Base-by-base conservation (phyloP, 1,139 yeast species). In the Tardiomyces depauwii region DNA sequence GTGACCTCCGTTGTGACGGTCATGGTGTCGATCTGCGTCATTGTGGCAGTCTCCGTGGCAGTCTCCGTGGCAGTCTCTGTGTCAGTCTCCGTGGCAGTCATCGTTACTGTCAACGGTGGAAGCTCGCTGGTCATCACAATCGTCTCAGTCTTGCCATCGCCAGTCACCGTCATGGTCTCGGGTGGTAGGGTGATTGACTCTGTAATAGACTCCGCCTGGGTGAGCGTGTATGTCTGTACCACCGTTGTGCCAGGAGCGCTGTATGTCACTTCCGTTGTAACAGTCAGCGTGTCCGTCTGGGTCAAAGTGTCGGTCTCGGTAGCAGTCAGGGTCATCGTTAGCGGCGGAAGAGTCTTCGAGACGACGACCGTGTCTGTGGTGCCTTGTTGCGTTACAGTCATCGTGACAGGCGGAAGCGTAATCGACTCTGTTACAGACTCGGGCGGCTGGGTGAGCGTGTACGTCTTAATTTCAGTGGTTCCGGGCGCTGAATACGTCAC, bases 41-140 rank as follows among this genome's bases (percentile, higher is more conserved):
- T 45, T 18, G 48, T 48, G 14, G 21, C 18, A 13, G 41, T 21
- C 21, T 43, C 45, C 18, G 45, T 43, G 5, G 47, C 42, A 12
- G 43, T 40, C 33, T 43, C 18, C 21, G 44, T 42, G 27, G 28
- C 42, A n/a, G 47, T 47, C 14, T 42, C 47, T 18, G 48, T 48
- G 16, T 19, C 16, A 16, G 40, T 19, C 19, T 42, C 45, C 18
- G 45, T 43, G 5, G 47, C 42, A 9, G 16, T 18, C 3, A 23
- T 18, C 6, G 44, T 33, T 2, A 23, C 10, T 30, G 36, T 30
- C 33, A 32, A 42, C 19, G 19, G 42, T n/a, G 44, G 46, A 12
- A 43, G 48, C 28, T 30, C 36, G 11, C 10, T 30, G 11, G 36
- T 30, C 36, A 30, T 30, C 36, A 30, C 36, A 10, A 30, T 10